Conservation (phyloP, 1,284 basidiomycete genomes). For the Fistulina hepatica region DNA sequence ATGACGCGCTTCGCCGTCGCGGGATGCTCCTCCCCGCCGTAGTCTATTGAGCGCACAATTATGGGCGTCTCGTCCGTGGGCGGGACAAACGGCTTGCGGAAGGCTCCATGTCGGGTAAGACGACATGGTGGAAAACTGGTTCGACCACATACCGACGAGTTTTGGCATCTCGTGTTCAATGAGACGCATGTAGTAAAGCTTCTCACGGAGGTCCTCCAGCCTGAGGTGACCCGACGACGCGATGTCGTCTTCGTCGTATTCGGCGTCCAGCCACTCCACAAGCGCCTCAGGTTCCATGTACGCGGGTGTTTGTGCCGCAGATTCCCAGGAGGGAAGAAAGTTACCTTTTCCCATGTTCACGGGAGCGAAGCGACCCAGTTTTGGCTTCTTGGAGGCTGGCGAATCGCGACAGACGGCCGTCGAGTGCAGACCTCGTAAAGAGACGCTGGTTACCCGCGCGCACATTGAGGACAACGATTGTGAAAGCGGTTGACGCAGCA, state of each 20-base stretch:
- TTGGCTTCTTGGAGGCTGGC: too few relatives aligned
- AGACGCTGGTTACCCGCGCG: too few relatives aligned
- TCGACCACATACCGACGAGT: slow-evolving; percentile 59
- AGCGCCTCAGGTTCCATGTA: too few relatives aligned
- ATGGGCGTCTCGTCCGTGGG: slow-evolving; percentile 49
- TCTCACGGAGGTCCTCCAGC: slow-evolving; percentile 58
- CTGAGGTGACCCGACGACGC: slow-evolving; percentile 57
- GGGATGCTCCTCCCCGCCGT: slow-evolving; percentile 66
- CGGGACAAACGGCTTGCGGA: slow-evolving; percentile 63
- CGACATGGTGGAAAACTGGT: too few relatives aligned
- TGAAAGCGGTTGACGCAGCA: background rate
- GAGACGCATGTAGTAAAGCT: slow-evolving; percentile 64
- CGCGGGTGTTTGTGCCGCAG: too few relatives aligned
- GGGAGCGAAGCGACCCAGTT: too few relatives aligned
- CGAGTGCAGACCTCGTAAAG: too few relatives aligned
- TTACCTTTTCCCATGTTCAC: too few relatives aligned
- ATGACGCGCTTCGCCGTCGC: slow-evolving; percentile 58
- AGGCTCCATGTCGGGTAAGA: slow-evolving; percentile 36
- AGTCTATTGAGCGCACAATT: slow-evolving; percentile 65
- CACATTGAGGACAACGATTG: background rate
- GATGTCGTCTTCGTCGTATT: slow-evolving; percentile 48
- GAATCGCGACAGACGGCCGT: too few relatives aligned
- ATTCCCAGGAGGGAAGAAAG: too few relatives aligned
- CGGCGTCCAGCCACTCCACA: slow-evolving; percentile 29
- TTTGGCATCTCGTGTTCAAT: slow-evolving; percentile 79